A percentile compares a stretch with the other conserved stretches of the same genome.
phyloP scores from a whole-genome alignment of 768 basidiomycete species.

The Lactarius deliciosus region DNA sequence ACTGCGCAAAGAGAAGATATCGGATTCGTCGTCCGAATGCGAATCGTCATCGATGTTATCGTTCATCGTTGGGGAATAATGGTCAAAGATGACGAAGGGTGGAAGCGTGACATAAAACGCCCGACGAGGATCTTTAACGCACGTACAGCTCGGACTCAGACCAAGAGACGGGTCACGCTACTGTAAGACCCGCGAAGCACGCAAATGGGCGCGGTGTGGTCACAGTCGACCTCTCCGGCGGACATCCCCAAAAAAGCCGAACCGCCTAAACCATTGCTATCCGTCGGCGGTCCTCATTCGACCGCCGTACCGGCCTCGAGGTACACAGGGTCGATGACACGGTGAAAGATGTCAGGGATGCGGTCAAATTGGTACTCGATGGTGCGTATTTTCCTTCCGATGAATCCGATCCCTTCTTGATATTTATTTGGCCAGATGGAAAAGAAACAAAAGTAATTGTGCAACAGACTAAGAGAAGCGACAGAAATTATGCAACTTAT shows the following conservation, averaged over 20 bases:
- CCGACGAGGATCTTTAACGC: slow-evolving; percentile 16
- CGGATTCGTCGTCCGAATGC: slow-evolving; percentile 43
- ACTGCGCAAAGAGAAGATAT: slow-evolving; percentile 46
- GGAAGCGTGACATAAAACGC: slow-evolving; percentile 23
- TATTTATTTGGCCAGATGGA: too few species aligned
- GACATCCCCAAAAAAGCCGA: slow-evolving; percentile 20
- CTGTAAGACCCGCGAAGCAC: neutral
- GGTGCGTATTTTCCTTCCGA: too few species aligned
- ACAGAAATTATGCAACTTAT: too few species aligned
- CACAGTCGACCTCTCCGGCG: slow-evolving; percentile 14
- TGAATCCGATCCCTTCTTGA: too few species aligned
- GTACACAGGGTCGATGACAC: neutral
- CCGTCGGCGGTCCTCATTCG: slow-evolving; percentile 20
- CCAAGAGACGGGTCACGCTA: too few species aligned
- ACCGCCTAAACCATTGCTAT: neutral
- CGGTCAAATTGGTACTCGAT: too few species aligned
- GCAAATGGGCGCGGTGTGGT: neutral
- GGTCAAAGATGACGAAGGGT: neutral
- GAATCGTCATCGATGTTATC: slow-evolving; percentile 42
- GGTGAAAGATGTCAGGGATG: too few species aligned
- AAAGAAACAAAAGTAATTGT: too few species aligned
- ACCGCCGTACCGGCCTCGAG: slow-evolving; percentile 24
- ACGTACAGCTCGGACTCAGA: slow-evolving; percentile 8
- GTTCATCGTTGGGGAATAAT: slow-evolving; percentile 27
- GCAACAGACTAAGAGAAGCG: too few species aligned